phyloP scores from a whole-genome alignment of 148 eudicot genomes.

The Nepenthes mirabilis region DNA sequence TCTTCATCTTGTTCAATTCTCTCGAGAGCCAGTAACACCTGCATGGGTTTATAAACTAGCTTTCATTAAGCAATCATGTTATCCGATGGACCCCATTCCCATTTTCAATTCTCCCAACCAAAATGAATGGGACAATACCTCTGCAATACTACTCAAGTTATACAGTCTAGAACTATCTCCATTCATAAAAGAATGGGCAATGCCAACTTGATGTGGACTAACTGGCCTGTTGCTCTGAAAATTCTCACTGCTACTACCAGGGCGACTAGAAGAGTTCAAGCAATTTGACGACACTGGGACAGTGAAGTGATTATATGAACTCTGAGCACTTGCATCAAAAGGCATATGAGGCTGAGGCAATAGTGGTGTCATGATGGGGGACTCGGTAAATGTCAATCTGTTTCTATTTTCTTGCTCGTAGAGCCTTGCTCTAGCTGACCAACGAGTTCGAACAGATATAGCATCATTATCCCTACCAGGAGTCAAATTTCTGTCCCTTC shows the following conservation, averaged over 20 bases:
- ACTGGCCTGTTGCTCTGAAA: conserved; percentile 16
- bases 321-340: conserved; percentile 12
- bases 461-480: conserved; percentile 15
- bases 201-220: conserved; percentile 27
- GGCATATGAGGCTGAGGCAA: conserved; percentile 23
- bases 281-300: conserved; percentile 20
- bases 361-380: conserved; percentile 12
- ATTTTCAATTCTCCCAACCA: background rate
- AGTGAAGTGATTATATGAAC: conserved; percentile 17
- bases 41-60: conserved; percentile 2
- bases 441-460: conserved; percentile 24
- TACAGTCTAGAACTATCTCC: conserved; percentile 35
- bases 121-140: conserved; percentile 39
- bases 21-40: conserved; percentile 73
- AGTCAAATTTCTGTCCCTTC: conserved; percentile 24
- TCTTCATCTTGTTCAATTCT: conserved; percentile 78
- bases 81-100: background rate
- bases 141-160: conserved; percentile 64
- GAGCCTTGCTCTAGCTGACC: conserved; percentile 25
- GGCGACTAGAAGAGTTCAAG: conserved; percentile 19
- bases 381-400: conserved; percentile 15
- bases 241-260: conserved; percentile 20
- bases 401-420: conserved; percentile 24
- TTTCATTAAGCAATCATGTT: background rate
- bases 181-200: conserved; percentile 30